These are phyloP conservation scores for Fusarium brachygibbosum DNA, from an alignment of 2,329 filamentous ascomycete species.

Conservation along the genomic window DNA sequence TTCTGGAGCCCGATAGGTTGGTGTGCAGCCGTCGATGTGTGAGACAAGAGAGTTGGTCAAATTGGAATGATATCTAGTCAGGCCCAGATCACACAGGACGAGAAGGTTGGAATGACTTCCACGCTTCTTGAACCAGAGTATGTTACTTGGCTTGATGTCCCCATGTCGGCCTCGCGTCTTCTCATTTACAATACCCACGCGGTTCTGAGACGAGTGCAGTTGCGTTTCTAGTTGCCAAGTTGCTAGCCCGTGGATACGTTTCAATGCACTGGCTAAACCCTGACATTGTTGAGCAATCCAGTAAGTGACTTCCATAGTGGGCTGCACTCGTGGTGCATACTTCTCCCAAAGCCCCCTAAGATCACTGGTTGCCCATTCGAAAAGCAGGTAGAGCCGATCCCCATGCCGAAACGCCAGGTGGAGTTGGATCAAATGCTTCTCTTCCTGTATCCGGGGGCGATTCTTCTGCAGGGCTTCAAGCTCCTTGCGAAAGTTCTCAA, in stretches of 20 bases:
- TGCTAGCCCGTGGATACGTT: background rate
- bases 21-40: background rate
- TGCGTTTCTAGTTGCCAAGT: background rate
- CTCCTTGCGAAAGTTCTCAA: background rate
- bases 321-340: background rate
- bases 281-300: background rate
- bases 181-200: no score
- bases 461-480: background rate
- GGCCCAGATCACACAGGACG: background rate
- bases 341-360: background rate
- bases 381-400: background rate
- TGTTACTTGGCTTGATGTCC: background rate
- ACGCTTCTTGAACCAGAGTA: background rate
- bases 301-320: background rate
- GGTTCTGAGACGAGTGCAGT: no score
- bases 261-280: background rate
- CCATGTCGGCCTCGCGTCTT: background rate
- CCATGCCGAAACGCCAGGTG: background rate
- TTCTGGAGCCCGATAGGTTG: background rate
- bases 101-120: background rate
- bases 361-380: background rate
- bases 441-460: background rate
- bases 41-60: background rate
- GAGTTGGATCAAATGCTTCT: background rate
- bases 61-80: background rate